A percentile compares a stretch with the other conserved stretches of the same genome.
Evolutionary conservation across 2,329 filamentous ascomycete genomes (phyloP).

Genomic region (Colletotrichum lindemuthianum): DNA sequence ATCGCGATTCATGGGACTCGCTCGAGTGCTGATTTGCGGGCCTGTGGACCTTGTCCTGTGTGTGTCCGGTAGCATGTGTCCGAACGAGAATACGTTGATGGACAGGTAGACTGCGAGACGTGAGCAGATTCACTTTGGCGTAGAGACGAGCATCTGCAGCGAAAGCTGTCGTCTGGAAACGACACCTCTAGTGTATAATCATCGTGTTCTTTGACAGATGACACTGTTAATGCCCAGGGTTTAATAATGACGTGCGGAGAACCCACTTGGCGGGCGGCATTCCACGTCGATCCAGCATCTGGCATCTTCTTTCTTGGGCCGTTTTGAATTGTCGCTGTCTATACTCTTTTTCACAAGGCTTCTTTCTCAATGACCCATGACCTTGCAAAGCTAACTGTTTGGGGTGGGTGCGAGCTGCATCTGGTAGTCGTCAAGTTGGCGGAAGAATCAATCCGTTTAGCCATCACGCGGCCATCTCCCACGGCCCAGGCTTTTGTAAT

Average conservation of each 20-base stretch:
- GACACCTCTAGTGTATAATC: no score
- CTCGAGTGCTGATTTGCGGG: constrained; percentile 25
- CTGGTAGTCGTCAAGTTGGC: neutral
- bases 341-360: constrained; percentile 4
- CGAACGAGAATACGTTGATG: neutral
- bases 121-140: neutral
- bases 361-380: constrained; percentile 9
- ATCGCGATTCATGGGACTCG: constrained; percentile 11
- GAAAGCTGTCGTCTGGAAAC: no score
- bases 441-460: no score
- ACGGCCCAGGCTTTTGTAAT: no score
- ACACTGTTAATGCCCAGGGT: no score
- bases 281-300: constrained; percentile 8
- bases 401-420: neutral
- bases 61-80: constrained; percentile 1
- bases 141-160: no score
- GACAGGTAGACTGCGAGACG: neutral
- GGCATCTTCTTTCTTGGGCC: constrained; percentile 7
- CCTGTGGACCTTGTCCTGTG: constrained; percentile 15
- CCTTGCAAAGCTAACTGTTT: neutral
- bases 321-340: no score
- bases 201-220: no score
- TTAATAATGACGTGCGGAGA: constrained; percentile 14
- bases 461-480: no score
- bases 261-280: constrained; percentile 9